Conservation (phyloP, 371 early-diverging fungal species). For the Dinochytrium kinnereticum region DNA sequence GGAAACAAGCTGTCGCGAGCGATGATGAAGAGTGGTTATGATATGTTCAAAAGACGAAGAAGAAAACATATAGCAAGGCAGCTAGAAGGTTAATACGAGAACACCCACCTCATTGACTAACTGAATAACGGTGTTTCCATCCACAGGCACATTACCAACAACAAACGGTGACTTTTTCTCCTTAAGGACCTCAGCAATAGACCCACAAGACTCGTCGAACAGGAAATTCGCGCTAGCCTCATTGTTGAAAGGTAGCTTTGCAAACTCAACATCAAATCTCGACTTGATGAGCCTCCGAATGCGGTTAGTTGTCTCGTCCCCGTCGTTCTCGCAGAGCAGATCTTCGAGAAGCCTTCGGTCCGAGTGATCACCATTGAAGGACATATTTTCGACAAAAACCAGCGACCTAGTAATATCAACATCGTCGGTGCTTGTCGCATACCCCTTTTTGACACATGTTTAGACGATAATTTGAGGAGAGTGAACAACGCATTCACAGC, state of each 20-base stretch:
- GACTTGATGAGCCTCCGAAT: conserved; percentile 45
- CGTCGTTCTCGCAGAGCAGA: conserved; percentile 48
- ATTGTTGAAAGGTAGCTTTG: conserved; percentile 50
- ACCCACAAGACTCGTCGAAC: conserved; percentile 39
- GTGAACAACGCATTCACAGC: no score
- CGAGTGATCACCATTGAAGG: conserved; percentile 51
- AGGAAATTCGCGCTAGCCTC: conserved; percentile 14
- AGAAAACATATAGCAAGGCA: no score
- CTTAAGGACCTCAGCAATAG: conserved; percentile 35
- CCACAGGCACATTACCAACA: conserved; percentile 47
- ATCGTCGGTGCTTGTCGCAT: conserved; percentile 40
- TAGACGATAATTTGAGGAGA: neutral
- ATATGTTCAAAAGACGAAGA: no score
- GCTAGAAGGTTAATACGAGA: no score
- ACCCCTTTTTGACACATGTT: conserved; percentile 19
- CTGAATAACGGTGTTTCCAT: conserved; percentile 49
- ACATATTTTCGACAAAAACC: conserved; percentile 56
- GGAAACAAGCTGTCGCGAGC: conserved; percentile 37
- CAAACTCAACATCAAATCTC: conserved; percentile 48
- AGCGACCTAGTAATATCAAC: conserved; percentile 47
- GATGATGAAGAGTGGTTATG: neutral
- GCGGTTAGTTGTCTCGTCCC: conserved; percentile 56
- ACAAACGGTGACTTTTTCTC: conserved; percentile 40
- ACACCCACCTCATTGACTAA: conserved; percentile 51
- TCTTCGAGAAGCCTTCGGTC: conserved; percentile 44